Base-by-base conservation (phyloP, 495 filamentous ascomycete species). In the Daldinia caldariorum region DNA sequence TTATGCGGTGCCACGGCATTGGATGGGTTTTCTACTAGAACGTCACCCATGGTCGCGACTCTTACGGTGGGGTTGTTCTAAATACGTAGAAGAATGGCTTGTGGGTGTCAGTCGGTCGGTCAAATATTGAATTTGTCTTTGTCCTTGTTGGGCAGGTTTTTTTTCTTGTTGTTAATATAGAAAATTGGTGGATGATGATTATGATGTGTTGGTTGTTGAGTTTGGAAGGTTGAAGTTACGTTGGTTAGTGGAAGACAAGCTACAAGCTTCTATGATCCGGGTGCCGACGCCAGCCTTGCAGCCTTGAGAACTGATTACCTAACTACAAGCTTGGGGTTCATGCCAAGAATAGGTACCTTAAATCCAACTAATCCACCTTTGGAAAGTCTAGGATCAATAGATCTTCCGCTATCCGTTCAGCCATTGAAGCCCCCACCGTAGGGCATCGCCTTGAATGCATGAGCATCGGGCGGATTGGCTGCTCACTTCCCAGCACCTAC, bases 21-120 rank as follows among this genome's bases (percentile, higher is more conserved):
- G 78, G 86, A 83, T 70, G 91, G 88, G 80, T 86, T 94, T 81
- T 96, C 92, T 72, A 96, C 89, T 74, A 88, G 84, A 72, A 92
- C 88, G 82, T 95, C 92, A 77, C 87, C 93, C 93, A 97, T 94
- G 73, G 70, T 88, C 75, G 64, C 69, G 53, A 35, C 38, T 18
- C 67, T 4, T 60, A 41, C 47, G 13, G 3, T 43, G 22, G 45
- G 38, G 56, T 65, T 53, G 26, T n/a, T n/a, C 64, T 58, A 26
- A 43, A 43, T 16, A 0, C 1, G 3, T 31, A 43, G 22, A 12
- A 45, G 20, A 32, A 39, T 2, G 20, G 10, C 18, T 58, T 13
- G 37, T 16, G 13, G 6, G 39, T 13, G 4, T 9, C 10, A 2
- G n/a, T 0, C 10, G 7, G n/a, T 0, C 0, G 14, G 5, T n/a